Percentiles rank a stretch among this genome's conserved stretches.
phyloP scores from a whole-genome alignment of 31 red algal genomes.

The Porphyra umbilicalis region DNA sequence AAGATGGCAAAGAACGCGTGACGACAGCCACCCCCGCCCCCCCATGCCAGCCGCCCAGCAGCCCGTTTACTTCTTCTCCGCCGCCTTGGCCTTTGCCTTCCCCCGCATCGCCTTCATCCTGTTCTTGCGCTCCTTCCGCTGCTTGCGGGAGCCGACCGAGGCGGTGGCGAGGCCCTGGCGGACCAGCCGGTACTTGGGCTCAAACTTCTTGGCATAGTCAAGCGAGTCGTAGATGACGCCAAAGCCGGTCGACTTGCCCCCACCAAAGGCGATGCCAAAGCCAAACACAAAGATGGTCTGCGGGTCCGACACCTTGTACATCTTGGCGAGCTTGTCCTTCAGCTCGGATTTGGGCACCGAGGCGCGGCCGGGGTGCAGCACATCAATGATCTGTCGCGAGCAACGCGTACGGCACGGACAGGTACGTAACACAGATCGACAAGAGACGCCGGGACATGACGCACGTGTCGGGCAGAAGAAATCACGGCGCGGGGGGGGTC shows the following conservation, averaged over 20 bases:
- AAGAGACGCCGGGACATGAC: neutral
- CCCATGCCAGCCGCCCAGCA: neutral
- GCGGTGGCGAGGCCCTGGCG: conserved; percentile 81
- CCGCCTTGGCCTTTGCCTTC: conserved; percentile 77
- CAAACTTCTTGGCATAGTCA: conserved; percentile 77
- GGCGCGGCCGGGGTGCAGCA: conserved; percentile 91
- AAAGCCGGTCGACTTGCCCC: conserved; percentile 93
- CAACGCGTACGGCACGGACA: neutral
- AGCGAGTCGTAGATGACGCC: conserved; percentile 97
- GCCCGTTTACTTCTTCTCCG: conserved; percentile 53
- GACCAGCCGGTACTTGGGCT: conserved; percentile 86
- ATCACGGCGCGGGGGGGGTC: too few relatives aligned
- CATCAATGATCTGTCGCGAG: conserved; percentile 73
- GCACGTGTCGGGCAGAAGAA: too few relatives aligned
- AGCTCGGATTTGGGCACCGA: conserved; percentile 85
- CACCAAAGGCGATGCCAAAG: conserved; percentile 90
- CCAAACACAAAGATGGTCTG: conserved; percentile 95
- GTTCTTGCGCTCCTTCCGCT: conserved; percentile 93
- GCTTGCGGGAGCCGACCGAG: conserved; percentile 85
- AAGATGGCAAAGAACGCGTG: too few relatives aligned
- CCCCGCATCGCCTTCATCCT: conserved; percentile 75
- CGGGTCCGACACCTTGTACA: conserved; percentile 99
- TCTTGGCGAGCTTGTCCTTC: conserved; percentile 91
- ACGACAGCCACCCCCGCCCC: too few relatives aligned
- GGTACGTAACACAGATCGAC: neutral